A percentile compares a stretch with the other conserved stretches of the same genome.
Evolutionary conservation across 164 flowering plant species (phyloP).

Genomic region (Liquidambar formosana): DNA sequence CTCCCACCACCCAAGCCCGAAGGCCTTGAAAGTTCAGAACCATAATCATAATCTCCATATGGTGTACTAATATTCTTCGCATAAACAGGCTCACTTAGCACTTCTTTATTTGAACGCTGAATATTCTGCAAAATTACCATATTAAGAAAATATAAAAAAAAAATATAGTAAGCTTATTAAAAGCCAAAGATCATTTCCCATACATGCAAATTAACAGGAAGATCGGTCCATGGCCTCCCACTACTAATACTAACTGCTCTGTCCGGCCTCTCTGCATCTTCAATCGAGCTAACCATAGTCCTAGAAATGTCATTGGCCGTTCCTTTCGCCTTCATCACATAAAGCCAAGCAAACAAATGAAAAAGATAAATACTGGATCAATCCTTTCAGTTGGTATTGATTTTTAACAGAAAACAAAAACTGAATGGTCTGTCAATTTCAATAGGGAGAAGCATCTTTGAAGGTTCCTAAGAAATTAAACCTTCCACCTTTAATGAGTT

Average conservation of each 20-base stretch:
- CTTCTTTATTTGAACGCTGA: conserved; percentile 50
- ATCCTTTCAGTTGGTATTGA: neutral
- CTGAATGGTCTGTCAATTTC: too few species aligned
- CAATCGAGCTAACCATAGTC: conserved; percentile 25
- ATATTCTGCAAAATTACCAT: conserved; percentile 32
- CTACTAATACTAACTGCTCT: conserved; percentile 33
- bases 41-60: conserved; percentile 54
- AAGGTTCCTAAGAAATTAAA: too few species aligned
- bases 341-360: conserved; percentile 6
- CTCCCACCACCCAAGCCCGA: conserved; percentile 45
- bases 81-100: conserved; percentile 31
- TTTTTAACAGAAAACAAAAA: too few species aligned
- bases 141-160: conserved; percentile 8
- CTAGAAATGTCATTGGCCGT: conserved; percentile 33
- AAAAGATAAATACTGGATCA: neutral
- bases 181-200: conserved; percentile 4
- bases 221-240: conserved; percentile 55
- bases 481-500: too few species aligned
- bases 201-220: conserved; percentile 44
- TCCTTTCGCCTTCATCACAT: conserved; percentile 54
- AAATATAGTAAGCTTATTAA: neutral
- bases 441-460: too few species aligned
- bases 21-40: conserved; percentile 47
- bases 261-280: conserved; percentile 43
- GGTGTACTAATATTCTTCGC: conserved; percentile 42